Evolutionary conservation across 2,329 filamentous ascomycete genomes (phyloP), one percentile per base, ranked within the genome.

Genomic region (Colletotrichum plurivorum): DNA sequence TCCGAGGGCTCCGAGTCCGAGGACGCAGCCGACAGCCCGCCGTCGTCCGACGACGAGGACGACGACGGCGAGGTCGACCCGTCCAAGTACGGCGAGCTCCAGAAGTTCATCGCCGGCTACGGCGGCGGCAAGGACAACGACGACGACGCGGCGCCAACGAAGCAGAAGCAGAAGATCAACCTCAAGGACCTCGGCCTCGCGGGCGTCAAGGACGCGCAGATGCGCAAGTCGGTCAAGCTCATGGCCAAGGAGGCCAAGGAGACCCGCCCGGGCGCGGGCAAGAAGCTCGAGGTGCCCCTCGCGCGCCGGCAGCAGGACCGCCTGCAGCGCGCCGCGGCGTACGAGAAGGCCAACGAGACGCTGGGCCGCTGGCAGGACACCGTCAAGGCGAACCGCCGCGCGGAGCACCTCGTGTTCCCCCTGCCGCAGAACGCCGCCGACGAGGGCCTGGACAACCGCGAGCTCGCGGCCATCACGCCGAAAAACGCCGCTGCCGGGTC

Each of bases 331-430:
- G 85, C 86, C 60, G 94, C 90, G 25, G 96, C 96, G 3, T 97
- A 95, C 74, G 90, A 94, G 43, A 95, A 97, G 84, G 95, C 94
- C 58, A 97, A 97, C 75, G 92, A 98, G 79, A 95, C 94, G 0
- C 85, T 99, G 27, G 90, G 93, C 71, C 90, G 94, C 74, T 99
- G 96, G 96, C 92, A 92, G 39, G 95, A 98, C 70, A 98, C 96
- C 0, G 94, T 99, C 76, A 97, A 98, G 82, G 90, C 94, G 39
- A 98, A 98, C 79, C 92, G 96, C 69, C 89, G 94, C 73, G 95
- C 95, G 1, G 96, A 98, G 72, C 94, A 97, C 78, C 84, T 99
- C 13, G 86, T 91, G 20, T 99, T 99, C 76, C 96, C 96, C 5
- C 86, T 98, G 0, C 88, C 92, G 3, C 92, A 94, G 75, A 92